Evolutionary conservation across 257 asterid genomes (phyloP).

Genomic region (Solanum clarkiae): DNA sequence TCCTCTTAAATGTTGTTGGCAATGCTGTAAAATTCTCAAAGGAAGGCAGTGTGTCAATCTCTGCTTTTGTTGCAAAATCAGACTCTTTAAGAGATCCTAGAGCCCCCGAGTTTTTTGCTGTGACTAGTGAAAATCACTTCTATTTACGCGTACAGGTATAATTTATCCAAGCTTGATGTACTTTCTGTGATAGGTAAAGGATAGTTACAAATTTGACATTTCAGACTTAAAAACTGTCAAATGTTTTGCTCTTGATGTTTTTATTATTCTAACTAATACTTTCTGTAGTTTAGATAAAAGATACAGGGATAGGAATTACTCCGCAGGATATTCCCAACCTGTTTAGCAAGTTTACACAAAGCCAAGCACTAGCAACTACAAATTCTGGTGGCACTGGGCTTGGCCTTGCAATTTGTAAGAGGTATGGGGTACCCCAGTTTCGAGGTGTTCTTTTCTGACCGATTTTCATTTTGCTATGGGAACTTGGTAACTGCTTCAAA

Average conservation of each 20-base stretch:
- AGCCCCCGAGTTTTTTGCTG: conserved; percentile 67
- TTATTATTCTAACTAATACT: background rate
- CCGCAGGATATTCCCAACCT: conserved; percentile 82
- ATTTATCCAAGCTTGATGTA: background rate
- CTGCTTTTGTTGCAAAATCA: conserved; percentile 74
- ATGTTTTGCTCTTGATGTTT: background rate
- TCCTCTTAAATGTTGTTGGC: conserved; percentile 71
- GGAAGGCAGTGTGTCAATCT: conserved; percentile 72
- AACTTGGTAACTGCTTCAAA: background rate
- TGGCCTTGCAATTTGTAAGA: conserved; percentile 89
- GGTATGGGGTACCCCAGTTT: conserved; percentile 49
- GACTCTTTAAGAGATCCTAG: conserved; percentile 74
- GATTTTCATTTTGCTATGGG: background rate
- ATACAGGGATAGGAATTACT: conserved; percentile 79
- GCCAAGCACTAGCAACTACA: conserved; percentile 56
- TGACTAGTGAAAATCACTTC: conserved; percentile 70
- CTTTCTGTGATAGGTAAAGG: background rate
- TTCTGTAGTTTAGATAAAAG: conserved; percentile 57
- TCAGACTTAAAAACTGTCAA: background rate
- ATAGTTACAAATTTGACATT: background rate
- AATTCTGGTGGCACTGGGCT: conserved; percentile 88
- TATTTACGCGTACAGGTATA: conserved; percentile 79
- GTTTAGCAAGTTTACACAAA: conserved; percentile 83
- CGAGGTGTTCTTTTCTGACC: background rate
- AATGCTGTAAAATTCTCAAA: conserved; percentile 94